A percentile compares a stretch with the other conserved stretches of the same genome.
Evolutionary conservation across 108 stramenopile genomes (phyloP).

Genomic region (Tribonema minus): DNA sequence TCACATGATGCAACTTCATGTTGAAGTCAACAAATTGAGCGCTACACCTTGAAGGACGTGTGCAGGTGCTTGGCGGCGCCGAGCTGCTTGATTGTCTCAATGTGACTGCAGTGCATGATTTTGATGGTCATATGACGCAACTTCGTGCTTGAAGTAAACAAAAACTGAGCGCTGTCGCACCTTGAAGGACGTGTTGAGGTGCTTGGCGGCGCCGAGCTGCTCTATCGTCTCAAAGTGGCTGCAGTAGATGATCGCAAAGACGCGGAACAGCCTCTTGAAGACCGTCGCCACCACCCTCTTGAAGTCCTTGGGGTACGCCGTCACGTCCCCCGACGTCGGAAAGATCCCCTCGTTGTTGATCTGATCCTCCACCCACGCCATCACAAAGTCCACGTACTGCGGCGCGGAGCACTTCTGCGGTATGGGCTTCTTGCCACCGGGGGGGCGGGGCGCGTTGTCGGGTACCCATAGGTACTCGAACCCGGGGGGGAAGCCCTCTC

Average conservation of each 20-base stretch:
- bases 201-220: slow-evolving; percentile 53
- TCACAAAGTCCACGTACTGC: slow-evolving; percentile 59
- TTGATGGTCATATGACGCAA: no score
- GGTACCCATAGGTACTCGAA: slow-evolving; percentile 48
- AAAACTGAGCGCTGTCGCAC: neutral
- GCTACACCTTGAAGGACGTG: slow-evolving; percentile 61
- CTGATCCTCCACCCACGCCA: slow-evolving; percentile 62
- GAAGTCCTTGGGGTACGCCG: slow-evolving; percentile 54
- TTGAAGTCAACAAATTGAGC: no score
- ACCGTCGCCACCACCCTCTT: slow-evolving; percentile 37
- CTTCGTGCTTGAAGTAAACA: no score
- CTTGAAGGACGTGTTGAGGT: slow-evolving; percentile 67
- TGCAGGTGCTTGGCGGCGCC: slow-evolving; percentile 59
- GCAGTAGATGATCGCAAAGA: slow-evolving; percentile 61
- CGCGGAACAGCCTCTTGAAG: slow-evolving; percentile 57
- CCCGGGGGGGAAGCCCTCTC: slow-evolving; percentile 47
- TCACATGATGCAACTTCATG: no score
- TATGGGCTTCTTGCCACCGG: neutral
- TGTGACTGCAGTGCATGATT: slow-evolving; percentile 56
- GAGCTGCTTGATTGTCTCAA: slow-evolving; percentile 38
- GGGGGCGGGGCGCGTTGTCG: neutral
- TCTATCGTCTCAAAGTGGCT: slow-evolving; percentile 52
- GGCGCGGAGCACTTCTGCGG: slow-evolving; percentile 44
- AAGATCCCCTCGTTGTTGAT: slow-evolving; percentile 54
- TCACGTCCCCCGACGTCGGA: neutral